Base-by-base conservation (phyloP, 2,329 filamentous ascomycete species). In the Xylariaceae sp. region DNA sequence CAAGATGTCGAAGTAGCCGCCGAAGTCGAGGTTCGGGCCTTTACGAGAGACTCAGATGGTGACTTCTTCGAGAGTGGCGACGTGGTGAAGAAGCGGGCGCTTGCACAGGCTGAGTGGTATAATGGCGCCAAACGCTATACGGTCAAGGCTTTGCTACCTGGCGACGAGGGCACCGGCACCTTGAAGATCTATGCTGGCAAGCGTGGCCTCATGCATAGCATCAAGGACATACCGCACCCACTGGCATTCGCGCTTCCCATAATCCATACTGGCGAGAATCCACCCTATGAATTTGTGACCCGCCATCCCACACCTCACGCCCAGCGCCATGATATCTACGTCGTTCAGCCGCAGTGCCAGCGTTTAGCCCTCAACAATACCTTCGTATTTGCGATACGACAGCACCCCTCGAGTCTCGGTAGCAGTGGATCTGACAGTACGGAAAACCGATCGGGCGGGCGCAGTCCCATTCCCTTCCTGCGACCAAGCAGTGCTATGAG, bases 221-320 rank as follows among this genome's bases (percentile, higher is more conserved):
- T 93, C 71, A 93, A 93, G 63, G 88, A 96, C 61, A 96, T 96
- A 41, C 90, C 93, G 7, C 91, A 98, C 59, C 84, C 90, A 2
- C 70, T 98, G 40, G 90, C 91, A 1, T 83, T 97, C 50, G 82
- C 89, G 3, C 68, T 98, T n/a, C 91, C 93, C 1, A 82, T 98
- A 38, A 78, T 89, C 29, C 93, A 98, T 64, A 85, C 81, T 0
- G 93, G 93, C 45, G 86, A 91, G 54, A 98, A 98, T 59, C 93
- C 93, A 3, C 80, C 87, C 0, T 98, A 95, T 64, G 89, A 95
- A 44, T 98, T 97, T 64, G 76, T 96, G 34, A 85, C 85, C 30
- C 81, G 93, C 4, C 93, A 98, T 62, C 94, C 94, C 7, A 98
- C 93, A 3, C 93, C 93, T 8, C 93, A 98, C 63, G 93, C 93